Conservation (phyloP, 257 asterid species). For the Agastache rugosa region DNA sequence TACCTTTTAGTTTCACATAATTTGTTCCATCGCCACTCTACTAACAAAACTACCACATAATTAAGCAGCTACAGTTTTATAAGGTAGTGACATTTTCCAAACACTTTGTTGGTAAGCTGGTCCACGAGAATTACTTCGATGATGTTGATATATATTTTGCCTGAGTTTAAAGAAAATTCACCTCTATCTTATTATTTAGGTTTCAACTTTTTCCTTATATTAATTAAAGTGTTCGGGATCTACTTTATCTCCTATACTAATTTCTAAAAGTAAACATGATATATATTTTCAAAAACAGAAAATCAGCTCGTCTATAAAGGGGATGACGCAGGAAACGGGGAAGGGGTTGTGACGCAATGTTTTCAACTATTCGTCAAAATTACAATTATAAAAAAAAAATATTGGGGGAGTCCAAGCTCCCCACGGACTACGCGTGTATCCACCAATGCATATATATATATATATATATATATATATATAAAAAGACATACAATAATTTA, state of each 20-base stretch:
- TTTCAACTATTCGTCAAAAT: too few relatives aligned
- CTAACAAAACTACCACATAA: not conserved
- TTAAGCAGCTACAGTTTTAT: not conserved
- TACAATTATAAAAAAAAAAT: too few relatives aligned
- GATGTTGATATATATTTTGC: conserved; percentile 18
- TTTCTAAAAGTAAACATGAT: not conserved
- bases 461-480: too few relatives aligned
- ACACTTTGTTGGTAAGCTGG: conserved; percentile 5
- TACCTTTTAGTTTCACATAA: too few relatives aligned
- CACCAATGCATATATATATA: too few relatives aligned
- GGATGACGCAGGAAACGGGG: too few relatives aligned
- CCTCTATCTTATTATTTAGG: not conserved
- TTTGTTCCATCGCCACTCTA: not conserved
- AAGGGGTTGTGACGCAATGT: too few relatives aligned
- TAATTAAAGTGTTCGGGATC: not conserved
- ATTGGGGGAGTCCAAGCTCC: too few relatives aligned
- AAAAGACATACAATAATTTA: too few relatives aligned
- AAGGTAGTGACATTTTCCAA: conserved; percentile 18
- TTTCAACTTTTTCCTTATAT: not conserved
- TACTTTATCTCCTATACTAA: not conserved
- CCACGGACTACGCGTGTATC: too few relatives aligned
- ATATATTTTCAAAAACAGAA: not conserved
- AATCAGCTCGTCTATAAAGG: too few relatives aligned
- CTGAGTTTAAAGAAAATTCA: conserved; percentile 10
- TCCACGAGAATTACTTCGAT: not conserved